Evolutionary conservation across 148 eudicot genomes (phyloP), one percentile per base, ranked within the genome.

Genomic region (Agrostemma githago): DNA sequence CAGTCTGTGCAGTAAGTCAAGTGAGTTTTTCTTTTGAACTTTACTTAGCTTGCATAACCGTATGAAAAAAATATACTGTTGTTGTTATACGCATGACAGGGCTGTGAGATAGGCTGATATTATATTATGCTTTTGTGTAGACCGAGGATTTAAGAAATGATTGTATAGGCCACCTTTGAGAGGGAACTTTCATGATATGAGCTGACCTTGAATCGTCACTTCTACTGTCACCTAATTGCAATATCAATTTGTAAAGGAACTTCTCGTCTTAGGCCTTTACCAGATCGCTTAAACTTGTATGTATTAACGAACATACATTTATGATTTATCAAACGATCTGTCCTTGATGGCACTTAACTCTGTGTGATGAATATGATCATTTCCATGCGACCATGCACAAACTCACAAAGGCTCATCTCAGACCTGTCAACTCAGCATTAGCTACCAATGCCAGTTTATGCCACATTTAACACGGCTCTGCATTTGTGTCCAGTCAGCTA

Each of bases 1-100:
- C 91, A 78, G 89, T 93, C 42, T 90, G 96, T 85, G 98, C 98
- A 56, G 77, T 93, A 73, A 93, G 86, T 84, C 98, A 93, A 93
- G 98, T 92, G 70, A n/a, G 11, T 26, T 63, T 70, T 58, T 44
- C 58, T 66, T 44, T 59, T 53, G 42, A 66, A 21, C 41, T 74
- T 62, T 16, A 63, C 60, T 37, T 56, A 39, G 59, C 21, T 60
- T 20, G 8, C 21, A 20, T 60, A 60, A 60, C 8, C 63, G 19
- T 60, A 20, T 51, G 21, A 62, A 54, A 8, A 8, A 14, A 59
- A 60, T 2, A 4, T 8, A 6, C 8, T 41, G 3, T 17, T 12
- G n/a, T 8, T 44, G 4, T 57, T 1, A 7, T 51, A 51, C 14
- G 56, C 56, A 51, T 51, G 56, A 51, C 4, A 14, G 15, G 56